phyloP scores from a whole-genome alignment of 2,329 filamentous ascomycete species.

The Cercospora sesami region DNA sequence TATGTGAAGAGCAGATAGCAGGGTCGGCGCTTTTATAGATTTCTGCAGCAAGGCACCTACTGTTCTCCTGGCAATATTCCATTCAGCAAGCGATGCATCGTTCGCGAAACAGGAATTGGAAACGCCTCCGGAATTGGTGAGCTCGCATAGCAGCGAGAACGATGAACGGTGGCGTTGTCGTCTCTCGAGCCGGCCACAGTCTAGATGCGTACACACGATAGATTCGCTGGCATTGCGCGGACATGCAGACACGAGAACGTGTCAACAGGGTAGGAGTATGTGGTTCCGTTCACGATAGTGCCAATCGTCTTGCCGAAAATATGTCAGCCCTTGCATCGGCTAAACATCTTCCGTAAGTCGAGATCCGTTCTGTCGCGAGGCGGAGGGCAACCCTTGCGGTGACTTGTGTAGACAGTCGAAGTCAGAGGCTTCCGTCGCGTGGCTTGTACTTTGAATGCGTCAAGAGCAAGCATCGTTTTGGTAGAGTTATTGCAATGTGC shows the following conservation, averaged over 20 bases:
- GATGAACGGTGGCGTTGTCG: neutral
- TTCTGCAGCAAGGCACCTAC: neutral
- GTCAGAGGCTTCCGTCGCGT: neutral
- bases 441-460: neutral
- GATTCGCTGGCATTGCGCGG: neutral
- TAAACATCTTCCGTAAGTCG: neutral
- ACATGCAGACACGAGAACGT: conserved; percentile 1
- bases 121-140: neutral
- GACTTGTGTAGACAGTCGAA: neutral
- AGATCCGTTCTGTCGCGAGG: neutral
- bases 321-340: neutral
- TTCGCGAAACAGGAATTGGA: neutral
- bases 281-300: neutral
- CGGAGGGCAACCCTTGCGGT: neutral
- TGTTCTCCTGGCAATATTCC: neutral
- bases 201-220: neutral
- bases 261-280: neutral
- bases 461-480: neutral
- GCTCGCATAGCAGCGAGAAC: neutral
- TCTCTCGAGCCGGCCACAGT: neutral
- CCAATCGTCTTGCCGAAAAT: neutral
- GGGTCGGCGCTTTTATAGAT: neutral
- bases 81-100: neutral
- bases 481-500: neutral
- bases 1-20: neutral